Base-by-base conservation (phyloP, 768 basidiomycete species). In the Auricularia auricula-judae region DNA sequence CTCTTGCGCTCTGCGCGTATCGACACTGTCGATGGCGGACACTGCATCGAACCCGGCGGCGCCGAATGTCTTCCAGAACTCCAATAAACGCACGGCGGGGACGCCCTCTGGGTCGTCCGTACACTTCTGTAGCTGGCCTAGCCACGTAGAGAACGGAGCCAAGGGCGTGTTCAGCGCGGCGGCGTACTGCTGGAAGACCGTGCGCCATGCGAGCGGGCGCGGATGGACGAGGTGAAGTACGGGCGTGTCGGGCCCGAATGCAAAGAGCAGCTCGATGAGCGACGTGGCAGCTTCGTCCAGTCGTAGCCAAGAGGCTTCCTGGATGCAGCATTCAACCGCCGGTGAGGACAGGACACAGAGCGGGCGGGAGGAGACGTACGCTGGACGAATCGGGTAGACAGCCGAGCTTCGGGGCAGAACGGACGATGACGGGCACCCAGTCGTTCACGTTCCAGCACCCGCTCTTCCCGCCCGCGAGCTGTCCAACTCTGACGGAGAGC, bases 401-500 rank as follows among this genome's bases (percentile, higher is more conserved):
- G 4, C 69, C 65, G 4, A 78, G 62, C 4, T 68, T 54, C 18
- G 73, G n/a, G 56, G 75, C 74, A 0, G 75, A 74, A 42, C 72
- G 71, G 7, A 79, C 72, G 3, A 82, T 69, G 47, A 76, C 73
- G 16, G 82, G 80, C 36, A 81, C 70, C 82, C 82, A 83, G 47
- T 79, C 75, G 21, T 68, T 64, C 36, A 71, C 68, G 36, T 78
- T 76, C 79, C 79, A 79, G 34, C 69, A 71, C 0, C 79, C 80
- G 62, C 74, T 76, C 0, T 47, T 36, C 14, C 71, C 72, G 5
- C 79, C 76, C 12, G 71, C 69, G 1, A 80, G 67, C 62, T 77
- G 77, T 3, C 80, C 78, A 0, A 77, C 68, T 56, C 80, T 76
- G 44, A 79, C 75, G 16, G 77, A 71, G 18, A 75, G 68, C 2